Percentiles rank a stretch among this genome's conserved stretches.
These are phyloP conservation scores for Crassisporium funariophilum DNA, from an alignment of 768 basidiomycete species.

Conservation along the genomic window DNA sequence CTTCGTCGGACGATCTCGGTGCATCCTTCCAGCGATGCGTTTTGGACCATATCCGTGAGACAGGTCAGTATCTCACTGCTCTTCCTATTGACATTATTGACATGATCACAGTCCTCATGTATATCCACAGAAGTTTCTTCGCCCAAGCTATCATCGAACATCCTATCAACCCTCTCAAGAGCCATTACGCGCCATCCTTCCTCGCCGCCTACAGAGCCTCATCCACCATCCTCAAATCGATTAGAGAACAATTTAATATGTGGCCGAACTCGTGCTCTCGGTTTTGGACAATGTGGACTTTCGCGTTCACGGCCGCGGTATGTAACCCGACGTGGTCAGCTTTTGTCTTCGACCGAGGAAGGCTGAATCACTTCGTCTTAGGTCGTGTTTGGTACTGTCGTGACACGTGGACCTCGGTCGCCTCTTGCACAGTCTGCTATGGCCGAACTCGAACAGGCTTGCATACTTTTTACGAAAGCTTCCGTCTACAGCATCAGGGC, in stretches of 20 bases:
- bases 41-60: constrained; percentile 50
- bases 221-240: constrained; percentile 54
- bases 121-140: constrained; percentile 69
- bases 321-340: neutral
- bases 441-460: constrained; percentile 68
- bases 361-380: constrained; percentile 24
- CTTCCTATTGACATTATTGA: neutral
- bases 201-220: constrained; percentile 62
- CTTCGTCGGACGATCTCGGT: constrained; percentile 37
- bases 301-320: constrained; percentile 56
- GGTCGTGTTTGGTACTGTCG: constrained; percentile 81
- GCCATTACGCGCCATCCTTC: constrained; percentile 65
- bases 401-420: constrained; percentile 70
- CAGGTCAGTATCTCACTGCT: constrained; percentile 29
- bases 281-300: constrained; percentile 68
- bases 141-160: constrained; percentile 72
- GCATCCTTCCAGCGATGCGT: constrained; percentile 47
- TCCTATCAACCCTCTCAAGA: constrained; percentile 66
- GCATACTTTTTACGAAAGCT: constrained; percentile 64
- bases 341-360: neutral
- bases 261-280: constrained; percentile 52
- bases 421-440: constrained; percentile 69
- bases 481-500: constrained; percentile 61
- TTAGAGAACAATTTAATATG: constrained; percentile 47
- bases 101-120: constrained; percentile 47